Percentiles rank a stretch among this genome's conserved stretches.
phyloP scores from a whole-genome alignment of 2,329 filamentous ascomycete species.

The Neophaeococcomyces aloes region DNA sequence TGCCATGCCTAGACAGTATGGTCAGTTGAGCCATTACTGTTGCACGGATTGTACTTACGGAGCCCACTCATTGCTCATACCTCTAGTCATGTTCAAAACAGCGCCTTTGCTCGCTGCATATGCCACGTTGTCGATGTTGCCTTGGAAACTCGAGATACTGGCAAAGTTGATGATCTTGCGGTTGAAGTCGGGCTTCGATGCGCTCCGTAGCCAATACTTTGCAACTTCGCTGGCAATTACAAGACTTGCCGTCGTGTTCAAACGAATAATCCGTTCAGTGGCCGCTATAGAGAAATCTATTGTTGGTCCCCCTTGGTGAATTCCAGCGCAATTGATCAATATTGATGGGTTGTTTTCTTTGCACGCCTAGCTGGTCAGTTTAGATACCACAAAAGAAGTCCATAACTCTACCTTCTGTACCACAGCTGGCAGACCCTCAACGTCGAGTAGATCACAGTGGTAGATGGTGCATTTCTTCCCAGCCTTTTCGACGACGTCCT shows the following conservation, averaged over 20 bases:
- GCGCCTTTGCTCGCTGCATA: slow-evolving; percentile 25
- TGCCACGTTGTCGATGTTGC: slow-evolving; percentile 26
- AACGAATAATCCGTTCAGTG: slow-evolving; percentile 2
- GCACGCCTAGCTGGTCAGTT: neutral
- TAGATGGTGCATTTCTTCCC: slow-evolving; percentile 5
- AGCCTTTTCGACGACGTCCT: slow-evolving; percentile 4
- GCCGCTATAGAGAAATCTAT: slow-evolving; percentile 4
- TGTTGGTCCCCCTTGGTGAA: slow-evolving; percentile 3
- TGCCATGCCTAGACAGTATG: slow-evolving; percentile 1
- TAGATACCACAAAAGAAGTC: neutral
- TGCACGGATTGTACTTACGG: neutral
- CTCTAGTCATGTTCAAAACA: slow-evolving; percentile 4
- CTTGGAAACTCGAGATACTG: slow-evolving; percentile 6
- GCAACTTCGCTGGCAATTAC: slow-evolving; percentile 1
- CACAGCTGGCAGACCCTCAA: neutral
- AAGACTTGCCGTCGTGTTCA: slow-evolving; percentile 6
- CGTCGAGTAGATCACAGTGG: slow-evolving; percentile 3
- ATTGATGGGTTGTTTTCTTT: neutral
- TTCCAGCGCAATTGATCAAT: slow-evolving; percentile 6
- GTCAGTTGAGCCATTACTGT: neutral
- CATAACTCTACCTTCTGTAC: neutral
- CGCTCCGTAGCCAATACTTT: slow-evolving; percentile 1
- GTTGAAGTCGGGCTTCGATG: neutral
- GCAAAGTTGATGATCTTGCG: slow-evolving; percentile 6
- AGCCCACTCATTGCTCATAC: slow-evolving; percentile 5